Conservation (phyloP, 352 stramenopile species). For the Pythium coloratum region DNA sequence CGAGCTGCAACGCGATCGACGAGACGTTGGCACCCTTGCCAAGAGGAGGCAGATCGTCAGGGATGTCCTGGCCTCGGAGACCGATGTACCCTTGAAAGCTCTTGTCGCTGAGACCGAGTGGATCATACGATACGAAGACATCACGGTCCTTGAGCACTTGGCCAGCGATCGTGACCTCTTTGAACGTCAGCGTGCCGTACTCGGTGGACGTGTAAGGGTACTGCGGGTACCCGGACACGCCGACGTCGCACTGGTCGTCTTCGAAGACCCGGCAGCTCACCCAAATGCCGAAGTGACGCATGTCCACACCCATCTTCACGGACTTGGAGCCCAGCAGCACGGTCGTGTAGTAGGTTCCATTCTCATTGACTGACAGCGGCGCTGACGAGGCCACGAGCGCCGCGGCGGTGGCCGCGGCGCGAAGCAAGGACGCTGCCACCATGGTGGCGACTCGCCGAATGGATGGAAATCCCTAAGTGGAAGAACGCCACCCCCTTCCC, state of each 20-base stretch:
- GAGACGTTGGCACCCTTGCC: background rate
- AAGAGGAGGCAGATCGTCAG: background rate
- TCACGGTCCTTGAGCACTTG: constrained; percentile 3
- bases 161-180: background rate
- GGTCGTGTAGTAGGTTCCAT: constrained; percentile 10
- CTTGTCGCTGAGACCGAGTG: background rate
- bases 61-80: background rate
- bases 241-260: constrained; percentile 1
- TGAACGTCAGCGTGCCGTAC: background rate
- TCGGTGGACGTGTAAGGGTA: background rate
- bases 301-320: constrained; percentile 5
- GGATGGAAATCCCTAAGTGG: no score
- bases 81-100: constrained; percentile 9
- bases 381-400: background rate
- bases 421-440: background rate
- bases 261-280: constrained; percentile 10
- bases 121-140: constrained; percentile 3
- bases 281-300: background rate
- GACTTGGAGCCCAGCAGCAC: constrained; percentile 5
- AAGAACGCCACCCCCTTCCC: no score
- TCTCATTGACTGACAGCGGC: constrained; percentile 6
- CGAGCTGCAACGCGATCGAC: constrained; percentile 10
- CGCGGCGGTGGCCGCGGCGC: background rate
- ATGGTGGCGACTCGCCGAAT: background rate
- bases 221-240: background rate